Evolutionary conservation across 2,329 filamentous ascomycete genomes (phyloP).

Genomic region (Aspergillus sp.): DNA sequence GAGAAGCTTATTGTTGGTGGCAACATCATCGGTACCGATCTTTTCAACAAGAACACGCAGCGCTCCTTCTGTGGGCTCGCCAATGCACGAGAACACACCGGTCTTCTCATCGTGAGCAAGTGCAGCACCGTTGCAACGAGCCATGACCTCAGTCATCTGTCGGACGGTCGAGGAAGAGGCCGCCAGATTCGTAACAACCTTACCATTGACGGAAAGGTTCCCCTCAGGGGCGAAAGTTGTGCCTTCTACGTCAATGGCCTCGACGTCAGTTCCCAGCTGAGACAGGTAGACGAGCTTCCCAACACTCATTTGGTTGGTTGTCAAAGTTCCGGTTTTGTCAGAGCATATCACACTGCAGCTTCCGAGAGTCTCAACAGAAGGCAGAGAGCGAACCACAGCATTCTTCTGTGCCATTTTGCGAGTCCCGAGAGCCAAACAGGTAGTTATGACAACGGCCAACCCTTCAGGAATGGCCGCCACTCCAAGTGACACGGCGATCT

Average conservation of each 20-base stretch:
- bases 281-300: slow-evolving; percentile 86
- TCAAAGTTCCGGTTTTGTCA: slow-evolving; percentile 97
- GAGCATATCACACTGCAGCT: slow-evolving; percentile 99
- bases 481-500: slow-evolving; percentile 97
- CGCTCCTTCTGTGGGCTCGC: slow-evolving; percentile 93
- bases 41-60: slow-evolving; percentile 91
- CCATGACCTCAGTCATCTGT: slow-evolving; percentile 70
- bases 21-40: slow-evolving; percentile 75
- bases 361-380: slow-evolving; percentile 94
- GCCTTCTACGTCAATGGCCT: slow-evolving; percentile 86
- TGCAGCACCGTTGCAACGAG: slow-evolving; percentile 85
- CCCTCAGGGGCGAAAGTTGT: slow-evolving; percentile 89
- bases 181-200: slow-evolving; percentile 66
- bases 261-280: slow-evolving; percentile 69
- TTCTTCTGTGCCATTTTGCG: slow-evolving; percentile 99
- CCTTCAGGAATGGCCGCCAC: slow-evolving; percentile 98
- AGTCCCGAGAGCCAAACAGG: slow-evolving; percentile 91
- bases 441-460: slow-evolving; percentile 97
- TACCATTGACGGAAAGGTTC: slow-evolving; percentile 67
- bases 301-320: slow-evolving; percentile 99
- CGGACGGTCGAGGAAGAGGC: slow-evolving; percentile 72
- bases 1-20: slow-evolving; percentile 54
- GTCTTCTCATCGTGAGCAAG: slow-evolving; percentile 78
- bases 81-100: slow-evolving; percentile 75
- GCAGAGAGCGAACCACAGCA: slow-evolving; percentile 91